Evolutionary conservation across 1,284 basidiomycete genomes (phyloP).

Genomic region (Lignosus rhinocerotis): DNA sequence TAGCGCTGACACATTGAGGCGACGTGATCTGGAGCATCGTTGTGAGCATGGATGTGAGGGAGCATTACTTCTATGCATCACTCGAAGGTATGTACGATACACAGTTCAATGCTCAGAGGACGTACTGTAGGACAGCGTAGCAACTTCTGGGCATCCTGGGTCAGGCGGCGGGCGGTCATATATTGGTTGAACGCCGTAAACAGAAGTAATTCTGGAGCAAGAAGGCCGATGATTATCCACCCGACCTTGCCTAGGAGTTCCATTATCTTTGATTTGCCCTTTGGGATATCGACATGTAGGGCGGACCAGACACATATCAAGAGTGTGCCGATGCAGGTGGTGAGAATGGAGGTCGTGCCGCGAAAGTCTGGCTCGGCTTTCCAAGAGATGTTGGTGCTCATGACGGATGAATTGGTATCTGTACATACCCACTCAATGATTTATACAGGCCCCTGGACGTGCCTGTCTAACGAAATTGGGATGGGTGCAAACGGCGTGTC

Average conservation of each 20-base stretch:
- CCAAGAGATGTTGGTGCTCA: neutral
- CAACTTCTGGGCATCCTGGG: neutral
- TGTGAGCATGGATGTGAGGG: conserved; percentile 10
- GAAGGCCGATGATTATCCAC: neutral
- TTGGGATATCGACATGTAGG: conserved; percentile 32
- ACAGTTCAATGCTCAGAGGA: too few species aligned
- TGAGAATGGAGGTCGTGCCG: conserved; percentile 24
- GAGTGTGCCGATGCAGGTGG: conserved; percentile 31
- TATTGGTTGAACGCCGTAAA: neutral
- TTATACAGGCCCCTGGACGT: too few species aligned
- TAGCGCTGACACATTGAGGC: too few species aligned
- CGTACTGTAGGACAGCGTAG: conserved; percentile 4
- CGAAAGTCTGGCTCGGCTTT: neutral
- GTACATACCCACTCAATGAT: too few species aligned
- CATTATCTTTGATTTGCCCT: neutral
- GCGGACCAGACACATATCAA: conserved; percentile 34
- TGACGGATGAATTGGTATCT: neutral
- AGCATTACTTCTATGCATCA: too few species aligned
- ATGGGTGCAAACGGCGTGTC: too few species aligned
- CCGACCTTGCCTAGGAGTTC: neutral
- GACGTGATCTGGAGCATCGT: too few species aligned
- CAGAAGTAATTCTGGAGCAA: neutral
- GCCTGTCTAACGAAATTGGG: too few species aligned
- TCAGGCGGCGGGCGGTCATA: neutral
- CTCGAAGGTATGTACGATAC: too few species aligned